Percentiles rank a stretch among this genome's conserved stretches.
Conservation (phyloP, 257 asterid genomes). For the Gentiana straminea region DNA sequence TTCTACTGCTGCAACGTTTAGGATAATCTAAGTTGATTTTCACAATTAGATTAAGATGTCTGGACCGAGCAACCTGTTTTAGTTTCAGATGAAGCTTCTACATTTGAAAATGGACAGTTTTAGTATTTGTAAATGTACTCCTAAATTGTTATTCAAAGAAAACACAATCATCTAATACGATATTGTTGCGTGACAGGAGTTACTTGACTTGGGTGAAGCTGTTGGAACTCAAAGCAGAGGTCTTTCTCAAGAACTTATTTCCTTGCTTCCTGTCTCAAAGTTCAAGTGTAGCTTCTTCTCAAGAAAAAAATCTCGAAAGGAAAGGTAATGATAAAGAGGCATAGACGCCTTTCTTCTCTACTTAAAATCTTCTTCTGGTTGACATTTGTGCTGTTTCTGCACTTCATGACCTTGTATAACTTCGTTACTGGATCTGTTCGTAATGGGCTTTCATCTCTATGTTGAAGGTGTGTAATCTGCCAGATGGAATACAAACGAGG, state of each 20-base stretch:
- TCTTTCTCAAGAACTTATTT: slow-evolving; percentile 68
- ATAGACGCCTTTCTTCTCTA: neutral
- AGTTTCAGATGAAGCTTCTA: too few relatives aligned
- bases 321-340: slow-evolving; percentile 21
- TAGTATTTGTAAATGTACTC: too few relatives aligned
- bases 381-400: neutral
- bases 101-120: too few relatives aligned
- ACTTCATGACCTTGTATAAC: neutral
- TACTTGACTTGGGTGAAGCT: slow-evolving; percentile 88
- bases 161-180: too few relatives aligned
- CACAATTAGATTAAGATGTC: too few relatives aligned
- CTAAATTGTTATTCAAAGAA: too few relatives aligned
- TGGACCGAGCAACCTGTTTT: too few relatives aligned
- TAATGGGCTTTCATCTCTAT: slow-evolving; percentile 4
- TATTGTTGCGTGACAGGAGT: slow-evolving; percentile 31
- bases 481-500: slow-evolving; percentile 95
- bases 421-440: neutral
- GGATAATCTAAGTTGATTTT: too few relatives aligned
- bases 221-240: slow-evolving; percentile 88
- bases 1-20: too few relatives aligned
- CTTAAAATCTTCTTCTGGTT: neutral
- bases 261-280: slow-evolving; percentile 66
- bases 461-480: slow-evolving; percentile 84
- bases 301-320: slow-evolving; percentile 59
- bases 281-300: slow-evolving; percentile 81